Percentiles rank a stretch among this genome's conserved stretches.
phyloP scores from a whole-genome alignment of 1,284 basidiomycete species.

The Heterobasidion parviporum region DNA sequence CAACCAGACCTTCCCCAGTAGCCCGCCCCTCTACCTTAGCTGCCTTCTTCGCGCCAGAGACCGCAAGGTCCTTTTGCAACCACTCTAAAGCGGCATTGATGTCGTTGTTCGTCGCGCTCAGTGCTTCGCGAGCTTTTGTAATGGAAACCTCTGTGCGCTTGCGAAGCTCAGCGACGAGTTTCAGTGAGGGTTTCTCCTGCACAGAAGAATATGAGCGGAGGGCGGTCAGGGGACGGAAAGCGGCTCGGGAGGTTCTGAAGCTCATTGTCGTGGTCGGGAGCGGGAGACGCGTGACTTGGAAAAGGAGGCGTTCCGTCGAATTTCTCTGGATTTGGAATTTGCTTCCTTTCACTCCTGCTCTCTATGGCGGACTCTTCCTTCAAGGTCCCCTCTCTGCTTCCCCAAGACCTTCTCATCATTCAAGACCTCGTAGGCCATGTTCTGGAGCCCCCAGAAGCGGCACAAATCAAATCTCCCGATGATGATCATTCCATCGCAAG shows the following conservation, averaged over 20 bases:
- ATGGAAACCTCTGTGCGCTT: conserved; percentile 78
- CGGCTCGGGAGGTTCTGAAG: conserved; percentile 2
- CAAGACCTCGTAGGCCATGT: conserved; percentile 47
- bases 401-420: conserved; percentile 69
- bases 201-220: conserved; percentile 30
- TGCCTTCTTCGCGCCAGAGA: conserved; percentile 71
- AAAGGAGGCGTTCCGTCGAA: neutral
- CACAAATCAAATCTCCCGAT: conserved; percentile 3
- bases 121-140: conserved; percentile 84
- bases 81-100: conserved; percentile 70
- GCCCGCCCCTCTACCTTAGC: conserved; percentile 74
- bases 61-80: conserved; percentile 68
- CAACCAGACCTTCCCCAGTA: conserved; percentile 77
- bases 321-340: neutral
- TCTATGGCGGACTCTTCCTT: conserved; percentile 24
- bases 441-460: conserved; percentile 6
- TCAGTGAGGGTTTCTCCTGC: conserved; percentile 43
- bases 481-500: conserved; percentile 40
- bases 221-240: conserved; percentile 5
- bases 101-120: conserved; percentile 69
- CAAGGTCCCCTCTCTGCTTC: conserved; percentile 48
- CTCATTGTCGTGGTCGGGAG: neutral
- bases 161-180: conserved; percentile 82
- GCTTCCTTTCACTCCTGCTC: neutral
- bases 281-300: neutral